These are phyloP conservation scores for Fusarium staphyleae DNA, from an alignment of 2,329 filamentous ascomycete species.

Conservation along the genomic window DNA sequence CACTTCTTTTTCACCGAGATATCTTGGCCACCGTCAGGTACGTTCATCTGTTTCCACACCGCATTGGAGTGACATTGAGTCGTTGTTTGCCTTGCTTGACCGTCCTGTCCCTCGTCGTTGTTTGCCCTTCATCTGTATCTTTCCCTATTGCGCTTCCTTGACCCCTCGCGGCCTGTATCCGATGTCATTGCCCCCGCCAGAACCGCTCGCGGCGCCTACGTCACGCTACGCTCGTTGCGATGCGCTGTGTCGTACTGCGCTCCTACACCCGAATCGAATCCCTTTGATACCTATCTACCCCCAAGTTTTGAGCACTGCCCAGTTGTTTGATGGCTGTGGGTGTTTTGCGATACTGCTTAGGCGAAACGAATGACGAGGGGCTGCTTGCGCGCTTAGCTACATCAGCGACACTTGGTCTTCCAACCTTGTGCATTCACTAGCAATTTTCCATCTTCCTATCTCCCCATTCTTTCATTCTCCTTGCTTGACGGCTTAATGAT, in stretches of 20 bases:
- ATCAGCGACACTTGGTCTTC: conserved; percentile 18
- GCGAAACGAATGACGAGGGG: conserved; percentile 15
- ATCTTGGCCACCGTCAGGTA: conserved; percentile 23
- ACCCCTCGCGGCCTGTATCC: conserved; percentile 1
- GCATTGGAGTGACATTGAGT: conserved; percentile 5
- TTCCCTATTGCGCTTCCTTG: conserved; percentile 1
- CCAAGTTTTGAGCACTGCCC: background rate
- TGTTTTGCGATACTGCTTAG: background rate
- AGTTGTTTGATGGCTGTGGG: background rate
- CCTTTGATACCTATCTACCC: conserved; percentile 6
- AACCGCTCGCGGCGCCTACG: conserved; percentile 34
- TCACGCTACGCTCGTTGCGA: conserved; percentile 32
- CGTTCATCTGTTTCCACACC: conserved; percentile 10
- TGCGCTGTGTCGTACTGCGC: conserved; percentile 21
- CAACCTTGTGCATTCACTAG: conserved; percentile 5
- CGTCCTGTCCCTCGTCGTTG: background rate
- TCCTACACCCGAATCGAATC: conserved; percentile 5
- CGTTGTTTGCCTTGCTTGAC: background rate
- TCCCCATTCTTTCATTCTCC: background rate
- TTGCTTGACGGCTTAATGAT: background rate
- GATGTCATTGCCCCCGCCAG: conserved; percentile 24
- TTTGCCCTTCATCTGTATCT: background rate
- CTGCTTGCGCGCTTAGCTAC: conserved; percentile 32
- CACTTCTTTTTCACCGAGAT: conserved; percentile 4
- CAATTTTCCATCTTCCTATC: background rate